Percentiles rank a stretch among this genome's conserved stretches.
Conservation (phyloP, 768 basidiomycete species). For the Rhizopogon salebrosus region DNA sequence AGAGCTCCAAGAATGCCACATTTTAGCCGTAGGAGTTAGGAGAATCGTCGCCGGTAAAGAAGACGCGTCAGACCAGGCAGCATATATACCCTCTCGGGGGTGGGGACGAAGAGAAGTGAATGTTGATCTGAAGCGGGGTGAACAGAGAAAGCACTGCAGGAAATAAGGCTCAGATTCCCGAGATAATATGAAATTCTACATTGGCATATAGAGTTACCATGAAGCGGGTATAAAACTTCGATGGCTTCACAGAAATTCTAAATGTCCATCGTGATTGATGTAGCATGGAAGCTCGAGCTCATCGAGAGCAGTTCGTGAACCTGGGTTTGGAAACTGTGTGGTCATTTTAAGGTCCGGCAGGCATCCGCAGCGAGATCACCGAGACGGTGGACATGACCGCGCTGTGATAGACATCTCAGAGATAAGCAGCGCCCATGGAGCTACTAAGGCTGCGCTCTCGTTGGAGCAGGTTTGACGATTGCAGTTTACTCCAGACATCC, state of each 20-base stretch:
- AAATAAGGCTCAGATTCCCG: background rate
- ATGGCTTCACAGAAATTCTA: background rate
- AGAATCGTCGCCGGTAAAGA: background rate
- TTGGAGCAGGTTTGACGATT: background rate
- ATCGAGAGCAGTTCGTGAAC: background rate
- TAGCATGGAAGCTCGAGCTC: background rate
- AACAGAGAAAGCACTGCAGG: background rate
- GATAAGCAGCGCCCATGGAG: background rate
- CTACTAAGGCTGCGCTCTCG: background rate
- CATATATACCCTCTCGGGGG: background rate
- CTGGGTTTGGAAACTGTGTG: background rate
- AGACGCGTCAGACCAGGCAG: background rate
- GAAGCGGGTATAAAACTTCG: background rate
- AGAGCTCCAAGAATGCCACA: constrained; percentile 21
- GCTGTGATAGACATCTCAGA: background rate
- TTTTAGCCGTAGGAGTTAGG: background rate
- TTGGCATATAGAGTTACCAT: background rate
- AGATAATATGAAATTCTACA: background rate
- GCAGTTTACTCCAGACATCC: background rate
- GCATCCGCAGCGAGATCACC: background rate
- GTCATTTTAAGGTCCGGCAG: background rate
- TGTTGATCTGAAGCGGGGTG: background rate
- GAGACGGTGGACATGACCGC: too few relatives aligned
- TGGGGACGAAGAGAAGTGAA: background rate
- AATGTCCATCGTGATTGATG: background rate